Conservation (phyloP, 768 basidiomycete genomes). For the Lactarius tabidus region DNA sequence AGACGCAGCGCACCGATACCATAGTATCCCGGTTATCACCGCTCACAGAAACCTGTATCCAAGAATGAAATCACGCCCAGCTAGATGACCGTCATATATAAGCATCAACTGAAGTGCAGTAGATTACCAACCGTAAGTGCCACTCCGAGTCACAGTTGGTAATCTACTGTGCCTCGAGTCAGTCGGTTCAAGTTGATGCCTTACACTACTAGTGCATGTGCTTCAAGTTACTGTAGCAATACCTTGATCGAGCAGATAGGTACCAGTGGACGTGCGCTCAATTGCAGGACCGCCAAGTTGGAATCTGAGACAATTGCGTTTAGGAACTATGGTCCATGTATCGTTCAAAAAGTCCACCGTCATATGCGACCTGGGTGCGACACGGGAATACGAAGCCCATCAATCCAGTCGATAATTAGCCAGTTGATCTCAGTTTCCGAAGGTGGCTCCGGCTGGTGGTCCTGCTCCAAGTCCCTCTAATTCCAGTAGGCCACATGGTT, state of each 20-base stretch:
- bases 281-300: neutral
- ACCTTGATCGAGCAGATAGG: neutral
- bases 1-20: no score
- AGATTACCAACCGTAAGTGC: neutral
- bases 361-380: neutral
- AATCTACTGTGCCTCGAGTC: no score
- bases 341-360: neutral
- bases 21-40: neutral
- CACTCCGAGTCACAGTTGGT: no score
- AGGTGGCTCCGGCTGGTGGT: neutral
- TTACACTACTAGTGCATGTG: neutral
- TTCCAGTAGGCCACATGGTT: neutral
- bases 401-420: neutral
- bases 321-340: neutral
- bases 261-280: neutral
- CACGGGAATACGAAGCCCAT: neutral
- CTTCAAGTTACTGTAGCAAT: no score
- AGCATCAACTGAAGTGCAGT: neutral
- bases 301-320: neutral
- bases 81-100: neutral
- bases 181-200: no score
- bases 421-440: neutral
- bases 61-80: neutral
- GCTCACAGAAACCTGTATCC: neutral
- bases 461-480: neutral